Evolutionary conservation across 2,329 filamentous ascomycete species (phyloP).

Genomic region (Exophiala spinifera): DNA sequence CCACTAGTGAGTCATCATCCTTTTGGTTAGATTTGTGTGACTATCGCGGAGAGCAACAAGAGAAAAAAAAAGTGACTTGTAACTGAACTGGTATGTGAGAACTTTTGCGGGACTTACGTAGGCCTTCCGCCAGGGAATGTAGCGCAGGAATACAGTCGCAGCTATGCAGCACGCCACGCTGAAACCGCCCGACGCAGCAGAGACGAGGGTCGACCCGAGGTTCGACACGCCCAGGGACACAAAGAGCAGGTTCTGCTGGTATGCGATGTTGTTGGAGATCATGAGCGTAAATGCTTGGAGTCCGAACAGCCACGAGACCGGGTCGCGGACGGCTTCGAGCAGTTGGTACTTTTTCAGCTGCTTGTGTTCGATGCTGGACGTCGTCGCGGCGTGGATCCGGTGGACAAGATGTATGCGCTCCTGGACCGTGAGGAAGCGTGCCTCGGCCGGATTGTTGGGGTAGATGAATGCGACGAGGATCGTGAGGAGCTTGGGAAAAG

Average conservation of each 20-base stretch:
- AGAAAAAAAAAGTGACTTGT: no score
- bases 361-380: conserved; percentile 40
- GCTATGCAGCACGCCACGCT: conserved; percentile 35
- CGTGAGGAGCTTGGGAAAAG: conserved; percentile 26
- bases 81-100: no score
- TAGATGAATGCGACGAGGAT: conserved; percentile 22
- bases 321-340: conserved; percentile 34
- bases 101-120: no score
- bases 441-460: conserved; percentile 36
- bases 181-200: conserved; percentile 29
- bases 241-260: conserved; percentile 44
- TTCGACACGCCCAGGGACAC: conserved; percentile 48
- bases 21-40: no score
- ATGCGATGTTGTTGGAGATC: conserved; percentile 40
- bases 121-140: conserved; percentile 1
- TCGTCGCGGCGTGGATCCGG: conserved; percentile 36
- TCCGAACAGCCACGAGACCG: conserved; percentile 38
- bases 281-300: conserved; percentile 38
- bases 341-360: conserved; percentile 35
- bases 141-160: conserved; percentile 36
- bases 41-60: no score
- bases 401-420: conserved; percentile 37
- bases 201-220: conserved; percentile 54
- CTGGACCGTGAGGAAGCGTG: conserved; percentile 34
- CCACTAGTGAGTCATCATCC: not conserved